phyloP scores from a whole-genome alignment of 805 yeast species.

The Candida quercuum region DNA sequence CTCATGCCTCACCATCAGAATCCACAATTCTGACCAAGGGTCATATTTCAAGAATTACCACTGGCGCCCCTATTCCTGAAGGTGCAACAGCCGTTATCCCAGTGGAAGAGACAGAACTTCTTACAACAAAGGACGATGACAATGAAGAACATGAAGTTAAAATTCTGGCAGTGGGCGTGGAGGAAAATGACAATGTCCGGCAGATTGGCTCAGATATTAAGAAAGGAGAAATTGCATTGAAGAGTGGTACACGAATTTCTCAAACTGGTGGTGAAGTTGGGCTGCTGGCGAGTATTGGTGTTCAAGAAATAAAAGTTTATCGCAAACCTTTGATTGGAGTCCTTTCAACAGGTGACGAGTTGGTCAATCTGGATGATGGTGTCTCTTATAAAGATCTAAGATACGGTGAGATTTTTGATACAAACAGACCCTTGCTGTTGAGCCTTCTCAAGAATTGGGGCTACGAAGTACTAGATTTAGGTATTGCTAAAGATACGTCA shows the following conservation, averaged over 20 bases:
- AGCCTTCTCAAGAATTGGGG: conserved; percentile 31
- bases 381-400: conserved; percentile 1
- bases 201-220: conserved; percentile 42
- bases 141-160: conserved; percentile 36
- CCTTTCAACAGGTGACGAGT: conserved; percentile 48
- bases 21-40: conserved; percentile 24
- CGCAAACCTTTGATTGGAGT: conserved; percentile 41
- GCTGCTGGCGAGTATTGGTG: conserved; percentile 41
- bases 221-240: conserved; percentile 32
- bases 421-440: conserved; percentile 43
- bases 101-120: conserved; percentile 45
- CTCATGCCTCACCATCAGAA: conserved; percentile 35
- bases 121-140: conserved; percentile 30
- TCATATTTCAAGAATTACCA: conserved; percentile 41
- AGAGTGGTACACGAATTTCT: conserved; percentile 32
- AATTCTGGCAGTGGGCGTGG: conserved; percentile 35
- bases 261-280: conserved; percentile 47
- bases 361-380: conserved; percentile 28
- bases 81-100: conserved; percentile 50
- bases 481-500: conserved; percentile 41
- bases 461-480: conserved; percentile 38
- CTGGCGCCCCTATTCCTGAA: conserved; percentile 53
- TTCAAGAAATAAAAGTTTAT: conserved; percentile 31
- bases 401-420: conserved; percentile 45
- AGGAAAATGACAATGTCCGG: conserved; percentile 40